Conservation (phyloP, 2,329 filamentous ascomycete species). For the Volutella citrinella region DNA sequence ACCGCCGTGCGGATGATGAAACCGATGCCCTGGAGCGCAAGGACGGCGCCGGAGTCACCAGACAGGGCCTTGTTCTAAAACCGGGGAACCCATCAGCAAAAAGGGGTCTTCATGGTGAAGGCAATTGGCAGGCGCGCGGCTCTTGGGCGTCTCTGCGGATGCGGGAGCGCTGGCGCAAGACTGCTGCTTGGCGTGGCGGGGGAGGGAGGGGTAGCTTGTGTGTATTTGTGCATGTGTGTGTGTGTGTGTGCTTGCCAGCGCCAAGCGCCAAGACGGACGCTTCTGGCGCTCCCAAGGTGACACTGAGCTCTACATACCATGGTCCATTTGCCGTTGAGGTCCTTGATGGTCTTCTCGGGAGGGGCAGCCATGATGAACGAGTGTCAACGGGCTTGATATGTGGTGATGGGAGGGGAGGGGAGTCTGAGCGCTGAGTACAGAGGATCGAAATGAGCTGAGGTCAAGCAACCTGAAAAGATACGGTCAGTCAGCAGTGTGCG, state of each 20-base stretch:
- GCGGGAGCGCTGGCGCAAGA: conserved; percentile 2
- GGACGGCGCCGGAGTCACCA: conserved; percentile 63
- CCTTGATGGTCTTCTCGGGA: conserved; percentile 59
- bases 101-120: no score
- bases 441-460: conserved; percentile 1
- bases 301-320: no score
- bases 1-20: conserved; percentile 74
- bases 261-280: no score
- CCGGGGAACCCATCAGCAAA: no score
- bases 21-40: conserved; percentile 69
- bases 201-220: conserved; percentile 1
- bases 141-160: no score
- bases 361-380: conserved; percentile 64
- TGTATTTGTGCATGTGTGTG: no score
- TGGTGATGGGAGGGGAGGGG: background rate
- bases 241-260: no score
- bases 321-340: conserved; percentile 67
- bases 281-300: no score
- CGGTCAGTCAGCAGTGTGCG: no score
- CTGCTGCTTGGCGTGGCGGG: background rate
- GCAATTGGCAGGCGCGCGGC: no score
- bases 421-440: conserved; percentile 1
- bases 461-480: no score
- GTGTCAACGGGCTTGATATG: background rate
- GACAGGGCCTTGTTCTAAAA: conserved; percentile 78